Percentiles rank a stretch among this genome's conserved stretches.
Conservation (phyloP, 2,329 filamentous ascomycete species). For the Blumeria graminis region DNA sequence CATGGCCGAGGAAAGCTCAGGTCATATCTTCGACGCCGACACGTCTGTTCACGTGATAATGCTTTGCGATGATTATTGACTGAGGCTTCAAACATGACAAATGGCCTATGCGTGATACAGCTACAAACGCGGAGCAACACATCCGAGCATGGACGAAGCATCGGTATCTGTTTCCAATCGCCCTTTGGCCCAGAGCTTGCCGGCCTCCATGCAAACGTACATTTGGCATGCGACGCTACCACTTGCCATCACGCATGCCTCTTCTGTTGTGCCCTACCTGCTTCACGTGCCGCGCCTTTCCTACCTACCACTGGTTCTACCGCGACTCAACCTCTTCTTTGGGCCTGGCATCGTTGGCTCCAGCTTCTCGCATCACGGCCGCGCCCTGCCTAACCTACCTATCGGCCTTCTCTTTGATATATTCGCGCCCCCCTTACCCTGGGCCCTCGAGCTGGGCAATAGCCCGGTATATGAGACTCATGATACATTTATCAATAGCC, state of each 20-base stretch:
- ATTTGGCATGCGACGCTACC: slow-evolving; percentile 16
- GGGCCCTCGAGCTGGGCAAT: slow-evolving; percentile 33
- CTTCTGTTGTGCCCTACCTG: slow-evolving; percentile 15
- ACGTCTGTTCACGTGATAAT: too few species aligned
- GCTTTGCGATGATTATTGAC: too few species aligned
- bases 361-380: slow-evolving; percentile 37
- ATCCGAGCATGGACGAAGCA: too few species aligned
- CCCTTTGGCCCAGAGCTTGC: too few species aligned
- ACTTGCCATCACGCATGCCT: slow-evolving; percentile 14
- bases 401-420: slow-evolving; percentile 45
- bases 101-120: too few species aligned
- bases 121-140: too few species aligned
- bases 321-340: slow-evolving; percentile 39
- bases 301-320: slow-evolving; percentile 41
- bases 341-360: slow-evolving; percentile 19
- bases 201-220: slow-evolving; percentile 10
- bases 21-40: too few species aligned
- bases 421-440: slow-evolving; percentile 29
- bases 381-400: slow-evolving; percentile 47
- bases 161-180: too few species aligned
- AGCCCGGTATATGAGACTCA: slow-evolving; percentile 28
- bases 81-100: too few species aligned
- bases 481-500: slow-evolving; percentile 43
- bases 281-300: slow-evolving; percentile 39
- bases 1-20: too few species aligned